A percentile compares a stretch with the other conserved stretches of the same genome.
phyloP scores from a whole-genome alignment of 495 filamentous ascomycete genomes.

The Xylaria telfairii region DNA sequence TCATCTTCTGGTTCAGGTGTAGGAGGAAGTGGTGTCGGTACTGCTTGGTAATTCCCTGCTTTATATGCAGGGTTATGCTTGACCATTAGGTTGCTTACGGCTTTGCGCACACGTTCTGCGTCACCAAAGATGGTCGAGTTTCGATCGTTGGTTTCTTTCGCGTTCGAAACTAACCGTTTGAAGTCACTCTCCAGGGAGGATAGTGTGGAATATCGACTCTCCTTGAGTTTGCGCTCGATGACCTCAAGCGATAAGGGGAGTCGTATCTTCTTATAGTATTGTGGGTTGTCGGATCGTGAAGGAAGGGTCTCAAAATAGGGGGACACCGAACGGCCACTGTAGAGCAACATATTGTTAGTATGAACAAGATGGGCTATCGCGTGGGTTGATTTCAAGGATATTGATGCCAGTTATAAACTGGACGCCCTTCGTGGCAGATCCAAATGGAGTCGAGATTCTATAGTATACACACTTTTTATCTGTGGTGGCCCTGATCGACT shows the following conservation, averaged over 20 bases:
- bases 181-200: slow-evolving; percentile 72
- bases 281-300: slow-evolving; percentile 63
- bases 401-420: background rate
- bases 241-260: slow-evolving; percentile 78
- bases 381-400: background rate
- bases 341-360: slow-evolving; percentile 28
- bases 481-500: slow-evolving; percentile 67
- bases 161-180: slow-evolving; percentile 78
- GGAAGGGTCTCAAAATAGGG: slow-evolving; percentile 75
- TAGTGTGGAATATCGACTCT: slow-evolving; percentile 65
- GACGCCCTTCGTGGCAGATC: slow-evolving; percentile 20
- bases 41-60: slow-evolving; percentile 62
- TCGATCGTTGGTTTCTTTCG: slow-evolving; percentile 73
- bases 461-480: slow-evolving; percentile 69
- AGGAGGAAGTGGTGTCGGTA: slow-evolving; percentile 67
- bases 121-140: slow-evolving; percentile 70
- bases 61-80: slow-evolving; percentile 77
- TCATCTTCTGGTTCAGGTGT: slow-evolving; percentile 41
- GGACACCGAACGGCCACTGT: slow-evolving; percentile 70
- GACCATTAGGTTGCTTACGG: slow-evolving; percentile 75
- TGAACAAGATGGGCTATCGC: slow-evolving; percentile 4
- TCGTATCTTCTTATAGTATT: slow-evolving; percentile 75
- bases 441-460: background rate
- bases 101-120: slow-evolving; percentile 76
- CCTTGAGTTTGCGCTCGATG: slow-evolving; percentile 72